Evolutionary conservation across 1,284 basidiomycete species (phyloP).

Genomic region (Mycosarcoma maydis): DNA sequence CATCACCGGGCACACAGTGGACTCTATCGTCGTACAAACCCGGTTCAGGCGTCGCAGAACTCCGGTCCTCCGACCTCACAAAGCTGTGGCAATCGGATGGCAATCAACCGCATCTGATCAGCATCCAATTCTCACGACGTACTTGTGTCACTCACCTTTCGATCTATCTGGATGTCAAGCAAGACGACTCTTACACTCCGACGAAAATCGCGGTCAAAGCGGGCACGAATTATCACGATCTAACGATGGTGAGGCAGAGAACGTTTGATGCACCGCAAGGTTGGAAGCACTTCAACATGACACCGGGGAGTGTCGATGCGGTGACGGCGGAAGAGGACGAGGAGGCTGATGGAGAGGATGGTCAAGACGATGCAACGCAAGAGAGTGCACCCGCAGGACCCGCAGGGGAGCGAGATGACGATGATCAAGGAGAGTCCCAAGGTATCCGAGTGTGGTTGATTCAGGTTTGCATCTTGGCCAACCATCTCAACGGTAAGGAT

Average conservation of each 20-base stretch:
- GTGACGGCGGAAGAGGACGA: slow-evolving; percentile 75
- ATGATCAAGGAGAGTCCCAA: slow-evolving; percentile 63
- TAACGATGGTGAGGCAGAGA: slow-evolving; percentile 76
- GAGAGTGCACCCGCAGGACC: too few relatives aligned
- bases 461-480: slow-evolving; percentile 88
- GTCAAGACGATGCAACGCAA: slow-evolving; percentile 9
- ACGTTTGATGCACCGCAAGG: slow-evolving; percentile 76
- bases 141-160: slow-evolving; percentile 88
- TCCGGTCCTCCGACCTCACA: slow-evolving; percentile 85
- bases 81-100: slow-evolving; percentile 99
- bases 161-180: slow-evolving; percentile 83
- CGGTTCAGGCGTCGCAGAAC: slow-evolving; percentile 91
- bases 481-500: slow-evolving; percentile 98
- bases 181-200: slow-evolving; percentile 97
- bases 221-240: slow-evolving; percentile 88
- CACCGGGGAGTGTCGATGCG: slow-evolving; percentile 71
- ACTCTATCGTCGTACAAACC: slow-evolving; percentile 97
- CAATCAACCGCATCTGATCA: slow-evolving; percentile 94
- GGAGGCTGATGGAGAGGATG: slow-evolving; percentile 67
- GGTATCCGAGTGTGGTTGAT: slow-evolving; percentile 76
- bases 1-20: slow-evolving; percentile 77
- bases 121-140: slow-evolving; percentile 89
- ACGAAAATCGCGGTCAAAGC: slow-evolving; percentile 87
- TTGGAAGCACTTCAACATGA: slow-evolving; percentile 85
- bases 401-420: slow-evolving; percentile 80